These are phyloP conservation scores for Colletotrichum costaricense DNA, from an alignment of 2,329 filamentous ascomycete genomes.

Conservation along the genomic window DNA sequence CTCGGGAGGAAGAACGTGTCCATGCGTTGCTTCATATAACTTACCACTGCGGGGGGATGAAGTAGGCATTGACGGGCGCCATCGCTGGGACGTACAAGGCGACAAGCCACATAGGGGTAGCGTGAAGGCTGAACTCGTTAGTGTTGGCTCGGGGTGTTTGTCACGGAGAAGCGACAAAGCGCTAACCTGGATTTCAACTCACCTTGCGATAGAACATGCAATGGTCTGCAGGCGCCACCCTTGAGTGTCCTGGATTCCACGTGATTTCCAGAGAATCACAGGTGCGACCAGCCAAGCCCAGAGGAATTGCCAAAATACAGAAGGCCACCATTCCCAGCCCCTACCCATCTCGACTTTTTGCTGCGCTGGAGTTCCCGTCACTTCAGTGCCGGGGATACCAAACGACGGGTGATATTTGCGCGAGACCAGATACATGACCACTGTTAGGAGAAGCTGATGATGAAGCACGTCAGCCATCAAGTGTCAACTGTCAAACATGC, in stretches of 20 bases:
- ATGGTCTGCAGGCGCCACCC: constrained; percentile 75
- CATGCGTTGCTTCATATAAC: constrained; percentile 38
- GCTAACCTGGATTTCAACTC: constrained; percentile 37
- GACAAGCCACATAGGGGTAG: constrained; percentile 75
- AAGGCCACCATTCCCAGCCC: constrained; percentile 78
- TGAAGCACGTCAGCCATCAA: constrained; percentile 33
- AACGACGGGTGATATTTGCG: constrained; percentile 73
- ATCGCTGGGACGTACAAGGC: constrained; percentile 66
- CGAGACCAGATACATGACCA: constrained; percentile 72
- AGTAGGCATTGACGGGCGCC: constrained; percentile 63
- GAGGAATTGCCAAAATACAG: constrained; percentile 72
- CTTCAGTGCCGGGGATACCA: constrained; percentile 71
- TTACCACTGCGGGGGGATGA: constrained; percentile 72
- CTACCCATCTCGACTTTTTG: constrained; percentile 56
- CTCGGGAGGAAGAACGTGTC: not conserved
- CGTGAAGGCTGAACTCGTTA: constrained; percentile 62
- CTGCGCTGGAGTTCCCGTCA: constrained; percentile 65
- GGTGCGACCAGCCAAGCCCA: constrained; percentile 74
- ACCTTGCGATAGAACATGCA: constrained; percentile 59
- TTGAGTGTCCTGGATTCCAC: constrained; percentile 72
- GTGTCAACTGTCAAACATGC: constrained; percentile 8
- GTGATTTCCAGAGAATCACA: constrained; percentile 69
- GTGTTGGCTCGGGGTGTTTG: not conserved
- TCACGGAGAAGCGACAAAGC: constrained; percentile 6
- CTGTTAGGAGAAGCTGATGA: constrained; percentile 64